phyloP scores from a whole-genome alignment of 495 filamentous ascomycete genomes.

The Evernia prunastri region DNA sequence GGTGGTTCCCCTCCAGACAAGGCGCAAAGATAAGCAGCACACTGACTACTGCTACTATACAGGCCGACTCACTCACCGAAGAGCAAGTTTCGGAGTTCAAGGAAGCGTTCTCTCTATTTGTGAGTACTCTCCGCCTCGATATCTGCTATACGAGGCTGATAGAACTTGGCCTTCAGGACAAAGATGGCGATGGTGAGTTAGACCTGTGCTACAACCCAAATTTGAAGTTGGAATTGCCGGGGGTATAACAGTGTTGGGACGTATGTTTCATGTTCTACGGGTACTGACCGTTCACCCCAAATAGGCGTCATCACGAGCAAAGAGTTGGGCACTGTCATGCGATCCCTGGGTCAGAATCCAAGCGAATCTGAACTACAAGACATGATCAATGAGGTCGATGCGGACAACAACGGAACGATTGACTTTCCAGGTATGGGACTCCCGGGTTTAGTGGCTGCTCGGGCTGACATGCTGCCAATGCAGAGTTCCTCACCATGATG shows the following conservation, averaged over 20 bases:
- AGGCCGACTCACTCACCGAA: constrained; percentile 94
- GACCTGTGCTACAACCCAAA: constrained; percentile 5
- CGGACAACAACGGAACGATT: constrained; percentile 99
- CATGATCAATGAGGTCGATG: constrained; percentile 99
- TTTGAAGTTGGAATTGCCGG: not conserved
- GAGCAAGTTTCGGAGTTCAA: constrained; percentile 99
- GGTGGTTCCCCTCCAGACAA: not conserved
- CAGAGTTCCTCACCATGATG: constrained; percentile 99
- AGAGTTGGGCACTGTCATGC: constrained; percentile 98
- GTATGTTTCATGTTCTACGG: not conserved
- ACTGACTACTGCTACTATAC: constrained; percentile 25
- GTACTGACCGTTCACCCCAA: not conserved
- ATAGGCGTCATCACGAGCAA: constrained; percentile 98
- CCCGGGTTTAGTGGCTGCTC: not conserved
- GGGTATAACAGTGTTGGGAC: not conserved
- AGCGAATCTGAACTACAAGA: constrained; percentile 98
- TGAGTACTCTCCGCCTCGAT: constrained; percentile 49
- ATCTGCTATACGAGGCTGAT: constrained; percentile 9
- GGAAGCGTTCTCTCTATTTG: constrained; percentile 99
- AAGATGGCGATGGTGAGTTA: constrained; percentile 98
- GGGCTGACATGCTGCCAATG: constrained; percentile 12
- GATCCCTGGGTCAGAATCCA: constrained; percentile 98
- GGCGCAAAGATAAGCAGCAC: constrained; percentile 13
- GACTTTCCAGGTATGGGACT: constrained; percentile 82
- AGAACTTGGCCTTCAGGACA: constrained; percentile 59